A percentile compares a stretch with the other conserved stretches of the same genome.
Evolutionary conservation across 75 land plant species (phyloP).

Genomic region (Cryptomeria japonica): DNA sequence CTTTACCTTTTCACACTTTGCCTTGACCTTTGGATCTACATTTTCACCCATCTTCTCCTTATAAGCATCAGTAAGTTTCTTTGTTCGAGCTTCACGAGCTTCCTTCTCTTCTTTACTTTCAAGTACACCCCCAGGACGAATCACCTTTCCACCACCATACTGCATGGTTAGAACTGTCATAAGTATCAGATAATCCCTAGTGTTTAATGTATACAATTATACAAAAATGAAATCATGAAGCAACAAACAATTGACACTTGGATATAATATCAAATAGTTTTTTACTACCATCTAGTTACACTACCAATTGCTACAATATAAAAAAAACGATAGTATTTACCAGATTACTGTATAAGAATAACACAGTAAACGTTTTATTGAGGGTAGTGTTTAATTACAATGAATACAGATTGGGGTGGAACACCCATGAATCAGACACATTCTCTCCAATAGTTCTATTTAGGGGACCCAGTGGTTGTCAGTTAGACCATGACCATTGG

Average conservation of each 20-base stretch:
- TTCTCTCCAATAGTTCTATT: too few species aligned
- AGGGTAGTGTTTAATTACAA: too few species aligned
- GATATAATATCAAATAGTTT: neutral
- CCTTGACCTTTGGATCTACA: conserved; percentile 60
- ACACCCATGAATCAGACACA: too few species aligned
- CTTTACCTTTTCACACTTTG: conserved; percentile 66
- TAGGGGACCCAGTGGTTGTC: too few species aligned
- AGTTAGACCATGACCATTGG: too few species aligned
- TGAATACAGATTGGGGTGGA: too few species aligned
- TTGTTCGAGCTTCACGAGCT: conserved; percentile 66
- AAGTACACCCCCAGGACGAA: conserved; percentile 81
- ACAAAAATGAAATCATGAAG: neutral
- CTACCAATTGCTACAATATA: too few species aligned
- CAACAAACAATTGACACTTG: neutral
- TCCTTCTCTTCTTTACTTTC: conserved; percentile 74
- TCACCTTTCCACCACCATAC: conserved; percentile 90
- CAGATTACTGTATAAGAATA: too few species aligned
- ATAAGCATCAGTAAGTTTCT: conserved; percentile 57
- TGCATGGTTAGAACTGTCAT: conserved; percentile 20
- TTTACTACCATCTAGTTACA: too few species aligned
- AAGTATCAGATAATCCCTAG: neutral
- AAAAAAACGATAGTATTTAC: too few species aligned
- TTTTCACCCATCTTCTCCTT: conserved; percentile 54
- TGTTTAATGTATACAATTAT: neutral
- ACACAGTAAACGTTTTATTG: too few species aligned